phyloP scores from a whole-genome alignment of 192 early-diverging fungal species.

The Phlyctochytrium bullatum region DNA sequence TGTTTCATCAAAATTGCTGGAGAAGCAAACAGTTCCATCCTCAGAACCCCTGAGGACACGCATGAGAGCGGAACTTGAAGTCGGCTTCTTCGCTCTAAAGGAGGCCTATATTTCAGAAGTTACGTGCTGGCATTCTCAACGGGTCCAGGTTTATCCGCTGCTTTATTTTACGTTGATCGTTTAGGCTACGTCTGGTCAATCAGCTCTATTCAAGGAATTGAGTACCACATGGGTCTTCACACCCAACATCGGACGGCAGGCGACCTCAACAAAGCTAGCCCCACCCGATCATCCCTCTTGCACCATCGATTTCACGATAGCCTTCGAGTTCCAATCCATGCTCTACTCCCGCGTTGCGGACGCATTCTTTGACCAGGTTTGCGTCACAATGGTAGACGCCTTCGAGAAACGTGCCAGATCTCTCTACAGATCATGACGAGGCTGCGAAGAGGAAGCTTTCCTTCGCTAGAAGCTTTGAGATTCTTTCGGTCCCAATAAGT shows the following conservation, averaged over 20 bases:
- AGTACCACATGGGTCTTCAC: conserved; percentile 66
- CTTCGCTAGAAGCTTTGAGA: conserved; percentile 61
- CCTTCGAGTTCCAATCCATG: conserved; percentile 78
- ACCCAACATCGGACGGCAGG: conserved; percentile 26
- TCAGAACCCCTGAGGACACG: conserved; percentile 10
- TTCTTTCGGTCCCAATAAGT: conserved; percentile 78
- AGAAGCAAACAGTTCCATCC: conserved; percentile 16
- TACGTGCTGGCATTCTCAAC: conserved; percentile 56
- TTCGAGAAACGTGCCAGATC: conserved; percentile 58
- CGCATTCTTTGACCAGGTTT: conserved; percentile 77
- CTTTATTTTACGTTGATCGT: conserved; percentile 14
- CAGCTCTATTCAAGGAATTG: conserved; percentile 65
- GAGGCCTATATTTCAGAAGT: conserved; percentile 81
- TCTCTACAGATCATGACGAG: conserved; percentile 44
- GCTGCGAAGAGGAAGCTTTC: conserved; percentile 51
- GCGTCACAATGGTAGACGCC: conserved; percentile 66
- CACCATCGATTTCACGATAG: conserved; percentile 69
- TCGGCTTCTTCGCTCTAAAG: conserved; percentile 75
- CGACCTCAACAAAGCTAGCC: conserved; percentile 16
- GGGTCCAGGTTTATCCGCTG: conserved; percentile 54
- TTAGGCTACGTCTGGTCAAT: conserved; percentile 57
- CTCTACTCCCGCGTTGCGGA: conserved; percentile 78
- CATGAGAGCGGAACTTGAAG: conserved; percentile 70
- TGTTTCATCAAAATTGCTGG: conserved; percentile 59
- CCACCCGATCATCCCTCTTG: conserved; percentile 50